Evolutionary conservation across 2,329 filamentous ascomycete species (phyloP), one percentile per base, ranked within the genome.

Genomic region (Chlorencoelia australis): DNA sequence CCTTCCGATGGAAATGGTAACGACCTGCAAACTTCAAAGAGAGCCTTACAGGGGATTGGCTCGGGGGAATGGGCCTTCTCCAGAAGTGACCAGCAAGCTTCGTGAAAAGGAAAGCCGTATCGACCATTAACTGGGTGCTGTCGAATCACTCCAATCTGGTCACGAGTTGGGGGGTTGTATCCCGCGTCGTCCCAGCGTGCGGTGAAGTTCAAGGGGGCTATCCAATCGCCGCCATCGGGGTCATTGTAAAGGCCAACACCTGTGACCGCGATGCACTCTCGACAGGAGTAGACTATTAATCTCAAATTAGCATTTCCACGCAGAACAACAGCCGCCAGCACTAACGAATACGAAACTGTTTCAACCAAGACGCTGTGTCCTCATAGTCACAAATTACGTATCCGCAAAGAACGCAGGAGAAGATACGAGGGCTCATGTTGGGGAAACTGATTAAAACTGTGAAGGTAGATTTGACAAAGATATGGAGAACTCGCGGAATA

Each of bases 31-130:
- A 33, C 17, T 22, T 39, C 30, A 18, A 39, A 11, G 16, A 39
- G 30, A 27, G 13, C 13, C 17, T 32, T 13, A 24, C 13, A 16
- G 18, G 36, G 30, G 9, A 39, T 29, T 18, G 19, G 17, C 17
- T 35, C 27, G 15, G 37, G 37, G 7, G 13, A 22, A 26, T 21
- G 28, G 28, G 32, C 32, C 26, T 22, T 35, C 37, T 35, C 15
- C 26, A 40, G 37, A 35, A 40, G 32, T 16, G 24, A 26, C 19
- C 32, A 40, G 27, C 37, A 35, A 17, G 26, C 32, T 24, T 35
- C 37, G 31, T 35, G 37, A 30, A 40, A 18, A 10, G 19, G 14
- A 30, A 40, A 40, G 24, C 37, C 37, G 18, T 39, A 22, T 16
- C 37, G 30, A 21, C 37, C 37, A 11, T 34, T 35, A 11, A 30